Conservation (phyloP, 108 stramenopile species). For the Discostella stelligeroides region DNA sequence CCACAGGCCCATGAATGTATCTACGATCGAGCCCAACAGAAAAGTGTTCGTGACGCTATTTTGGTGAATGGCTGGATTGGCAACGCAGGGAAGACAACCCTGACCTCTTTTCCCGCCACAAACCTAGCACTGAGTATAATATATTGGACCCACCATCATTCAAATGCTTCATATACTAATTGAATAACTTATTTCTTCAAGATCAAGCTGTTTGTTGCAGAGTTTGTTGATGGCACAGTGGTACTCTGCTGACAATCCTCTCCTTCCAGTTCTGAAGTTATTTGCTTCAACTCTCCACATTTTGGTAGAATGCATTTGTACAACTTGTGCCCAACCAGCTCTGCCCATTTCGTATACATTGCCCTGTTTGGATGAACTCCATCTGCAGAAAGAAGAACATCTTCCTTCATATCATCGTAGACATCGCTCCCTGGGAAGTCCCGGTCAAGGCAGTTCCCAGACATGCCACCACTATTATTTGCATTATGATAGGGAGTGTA, state of each 20-base stretch:
- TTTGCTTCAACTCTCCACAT: neutral
- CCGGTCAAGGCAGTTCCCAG: no score
- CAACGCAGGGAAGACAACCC: constrained; percentile 60
- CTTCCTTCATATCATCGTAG: constrained; percentile 4
- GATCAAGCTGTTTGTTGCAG: neutral
- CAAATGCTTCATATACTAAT: no score
- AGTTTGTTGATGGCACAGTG: neutral
- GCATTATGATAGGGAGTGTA: no score
- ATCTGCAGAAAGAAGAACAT: constrained; percentile 45
- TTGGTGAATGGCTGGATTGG: constrained; percentile 64
- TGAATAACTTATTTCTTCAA: no score
- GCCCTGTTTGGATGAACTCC: constrained; percentile 69
- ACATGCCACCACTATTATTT: constrained; percentile 26
- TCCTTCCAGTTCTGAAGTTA: neutral
- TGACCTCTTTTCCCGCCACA: no score
- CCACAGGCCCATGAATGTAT: constrained; percentile 64
- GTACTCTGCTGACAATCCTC: neutral
- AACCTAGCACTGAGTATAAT: no score
- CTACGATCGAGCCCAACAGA: constrained; percentile 58
- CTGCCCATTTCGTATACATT: constrained; percentile 63
- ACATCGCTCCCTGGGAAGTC: constrained; percentile 5
- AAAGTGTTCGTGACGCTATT: constrained; percentile 68
- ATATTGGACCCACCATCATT: no score
- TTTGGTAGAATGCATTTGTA: constrained; percentile 10
- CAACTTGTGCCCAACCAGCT: constrained; percentile 33